These are phyloP conservation scores for Colletotrichum incanum DNA, from an alignment of 2,329 filamentous ascomycete species.

Conservation along the genomic window DNA sequence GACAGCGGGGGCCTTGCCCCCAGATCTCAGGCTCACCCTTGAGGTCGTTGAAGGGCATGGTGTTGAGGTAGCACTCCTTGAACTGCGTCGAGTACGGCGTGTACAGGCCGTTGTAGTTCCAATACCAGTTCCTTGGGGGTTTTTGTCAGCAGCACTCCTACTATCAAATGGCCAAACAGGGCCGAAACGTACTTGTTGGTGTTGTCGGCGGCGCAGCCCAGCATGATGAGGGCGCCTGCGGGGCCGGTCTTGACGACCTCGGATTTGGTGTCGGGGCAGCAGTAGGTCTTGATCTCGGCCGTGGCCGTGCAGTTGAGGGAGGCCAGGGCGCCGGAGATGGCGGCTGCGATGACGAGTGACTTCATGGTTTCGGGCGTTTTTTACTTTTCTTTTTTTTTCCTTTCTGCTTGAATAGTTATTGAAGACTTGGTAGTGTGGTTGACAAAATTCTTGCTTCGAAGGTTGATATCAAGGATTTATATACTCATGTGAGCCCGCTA, in stretches of 20 bases:
- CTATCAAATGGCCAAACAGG: not conserved
- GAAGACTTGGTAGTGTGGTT: not conserved
- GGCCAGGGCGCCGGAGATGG: conserved; percentile 29
- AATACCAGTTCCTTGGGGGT: conserved; percentile 37
- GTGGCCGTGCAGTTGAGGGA: conserved; percentile 43
- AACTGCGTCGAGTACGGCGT: conserved; percentile 41
- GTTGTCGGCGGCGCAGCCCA: conserved; percentile 41
- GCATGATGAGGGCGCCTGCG: conserved; percentile 37
- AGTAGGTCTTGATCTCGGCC: conserved; percentile 41
- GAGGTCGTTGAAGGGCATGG: conserved; percentile 39
- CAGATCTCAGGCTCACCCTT: conserved; percentile 20
- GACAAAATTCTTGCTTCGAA: not conserved
- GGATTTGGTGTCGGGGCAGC: conserved; percentile 41
- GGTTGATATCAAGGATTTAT: not conserved
- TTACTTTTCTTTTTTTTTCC: not conserved
- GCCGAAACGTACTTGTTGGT: conserved; percentile 31
- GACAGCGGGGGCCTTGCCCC: not conserved
- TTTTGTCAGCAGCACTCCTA: not conserved
- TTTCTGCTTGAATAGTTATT: not conserved
- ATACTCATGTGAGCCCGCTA: not conserved
- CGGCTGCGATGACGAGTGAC: conserved; percentile 17
- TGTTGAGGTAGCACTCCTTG: conserved; percentile 42
- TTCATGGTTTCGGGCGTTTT: conserved; percentile 23
- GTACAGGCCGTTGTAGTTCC: conserved; percentile 45
- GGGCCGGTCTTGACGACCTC: conserved; percentile 43